Evolutionary conservation across 75 land plant species (phyloP).

Genomic region (Pinus albicaulis): DNA sequence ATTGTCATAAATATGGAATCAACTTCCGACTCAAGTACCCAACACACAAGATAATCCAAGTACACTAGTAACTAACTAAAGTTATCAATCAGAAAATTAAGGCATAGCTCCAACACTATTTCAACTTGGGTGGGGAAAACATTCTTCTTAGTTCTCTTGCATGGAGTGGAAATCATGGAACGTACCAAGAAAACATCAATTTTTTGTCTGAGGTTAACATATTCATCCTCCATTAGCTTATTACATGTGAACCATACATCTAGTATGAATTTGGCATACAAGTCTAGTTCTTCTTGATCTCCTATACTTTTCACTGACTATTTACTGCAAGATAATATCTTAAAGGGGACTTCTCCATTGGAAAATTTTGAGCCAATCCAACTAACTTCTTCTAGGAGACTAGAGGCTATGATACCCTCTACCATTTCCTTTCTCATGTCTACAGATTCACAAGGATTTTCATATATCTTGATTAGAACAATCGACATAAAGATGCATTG

Average conservation of each 20-base stretch:
- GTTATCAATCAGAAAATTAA: slow-evolving; percentile 51
- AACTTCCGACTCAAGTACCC: slow-evolving; percentile 37
- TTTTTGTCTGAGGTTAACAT: slow-evolving; percentile 55
- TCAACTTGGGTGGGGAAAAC: slow-evolving; percentile 93
- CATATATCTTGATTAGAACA: slow-evolving; percentile 38
- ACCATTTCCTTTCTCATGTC: slow-evolving; percentile 79
- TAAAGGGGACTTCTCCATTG: neutral
- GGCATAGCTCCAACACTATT: slow-evolving; percentile 66
- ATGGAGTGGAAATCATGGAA: no score
- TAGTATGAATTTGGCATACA: slow-evolving; percentile 40
- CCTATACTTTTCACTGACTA: neutral
- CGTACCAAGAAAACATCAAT: slow-evolving; percentile 56
- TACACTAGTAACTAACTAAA: slow-evolving; percentile 74
- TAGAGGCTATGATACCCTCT: slow-evolving; percentile 74
- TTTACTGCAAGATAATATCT: neutral
- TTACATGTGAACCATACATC: slow-evolving; percentile 70
- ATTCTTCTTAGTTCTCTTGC: no score
- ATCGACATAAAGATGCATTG: slow-evolving; percentile 38
- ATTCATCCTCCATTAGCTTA: slow-evolving; percentile 87
- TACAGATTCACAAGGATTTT: slow-evolving; percentile 70
- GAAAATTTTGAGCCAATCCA: slow-evolving; percentile 38
- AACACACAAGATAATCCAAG: slow-evolving; percentile 46
- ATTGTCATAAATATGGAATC: slow-evolving; percentile 20
- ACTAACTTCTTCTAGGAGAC: slow-evolving; percentile 57
- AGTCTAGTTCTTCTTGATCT: slow-evolving; percentile 16